A percentile compares a stretch with the other conserved stretches of the same genome.
phyloP scores from a whole-genome alignment of 2,329 filamentous ascomycete genomes.

The Neopestalotiopsis sp. region DNA sequence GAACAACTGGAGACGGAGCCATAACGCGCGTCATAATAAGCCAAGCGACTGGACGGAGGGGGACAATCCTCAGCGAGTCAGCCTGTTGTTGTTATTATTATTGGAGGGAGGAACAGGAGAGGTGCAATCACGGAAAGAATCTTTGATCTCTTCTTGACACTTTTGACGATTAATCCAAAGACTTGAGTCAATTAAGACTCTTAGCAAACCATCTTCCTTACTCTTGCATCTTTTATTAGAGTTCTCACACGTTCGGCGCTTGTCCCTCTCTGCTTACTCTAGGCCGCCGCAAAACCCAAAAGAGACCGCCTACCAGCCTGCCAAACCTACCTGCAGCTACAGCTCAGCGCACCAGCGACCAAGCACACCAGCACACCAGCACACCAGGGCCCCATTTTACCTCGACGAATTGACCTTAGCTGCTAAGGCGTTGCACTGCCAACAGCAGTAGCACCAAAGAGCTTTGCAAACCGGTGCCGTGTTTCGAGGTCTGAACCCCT shows the following conservation, averaged over 20 bases:
- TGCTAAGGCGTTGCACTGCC: slow-evolving; percentile 9
- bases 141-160: slow-evolving; percentile 4
- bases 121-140: not conserved
- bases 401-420: not conserved
- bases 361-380: not conserved
- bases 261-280: not conserved
- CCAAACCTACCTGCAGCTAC: no score
- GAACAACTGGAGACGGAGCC: slow-evolving; percentile 16
- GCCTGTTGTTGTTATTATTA: slow-evolving; percentile 1
- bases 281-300: not conserved
- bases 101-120: not conserved
- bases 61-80: slow-evolving; percentile 7
- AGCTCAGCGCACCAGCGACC: not conserved
- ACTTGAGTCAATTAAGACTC: not conserved
- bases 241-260: not conserved
- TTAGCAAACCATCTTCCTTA: not conserved
- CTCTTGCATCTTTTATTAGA: not conserved
- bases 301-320: no score
- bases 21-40: slow-evolving; percentile 25
- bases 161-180: not conserved
- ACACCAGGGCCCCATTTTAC: not conserved
- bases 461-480: slow-evolving; percentile 15
- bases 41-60: not conserved
- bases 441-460: slow-evolving; percentile 7
- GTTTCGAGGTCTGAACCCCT: slow-evolving; percentile 16